Conservation (phyloP, 2,329 filamentous ascomycete species). For the Diplodia sapinea region DNA sequence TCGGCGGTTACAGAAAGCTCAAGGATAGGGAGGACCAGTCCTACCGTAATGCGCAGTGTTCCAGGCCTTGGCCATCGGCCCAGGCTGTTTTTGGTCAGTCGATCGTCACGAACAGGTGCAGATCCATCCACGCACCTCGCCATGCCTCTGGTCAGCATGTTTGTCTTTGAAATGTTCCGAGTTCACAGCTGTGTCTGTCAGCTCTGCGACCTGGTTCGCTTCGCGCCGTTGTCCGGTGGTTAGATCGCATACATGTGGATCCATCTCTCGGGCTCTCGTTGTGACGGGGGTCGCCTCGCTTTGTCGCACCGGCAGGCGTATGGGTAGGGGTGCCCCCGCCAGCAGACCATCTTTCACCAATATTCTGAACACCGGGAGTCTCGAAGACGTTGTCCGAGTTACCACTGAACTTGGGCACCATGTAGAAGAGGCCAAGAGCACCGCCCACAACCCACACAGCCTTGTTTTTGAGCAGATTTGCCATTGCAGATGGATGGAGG, state of each 20-base stretch:
- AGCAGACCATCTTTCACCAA: constrained; percentile 44
- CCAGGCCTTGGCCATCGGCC: constrained; percentile 39
- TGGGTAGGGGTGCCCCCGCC: constrained; percentile 44
- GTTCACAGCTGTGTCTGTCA: constrained; percentile 33
- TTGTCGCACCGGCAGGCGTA: constrained; percentile 40
- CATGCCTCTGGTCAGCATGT: constrained; percentile 38
- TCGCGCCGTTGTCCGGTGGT: too few species aligned
- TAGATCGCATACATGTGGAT: constrained; percentile 38
- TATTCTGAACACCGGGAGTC: constrained; percentile 44
- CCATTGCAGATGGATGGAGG: background rate
- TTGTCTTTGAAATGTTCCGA: constrained; percentile 36
- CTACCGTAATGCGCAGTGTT: constrained; percentile 42
- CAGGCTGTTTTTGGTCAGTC: constrained; percentile 25
- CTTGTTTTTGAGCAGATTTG: constrained; percentile 26
- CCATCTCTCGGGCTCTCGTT: constrained; percentile 39
- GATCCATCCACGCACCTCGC: background rate
- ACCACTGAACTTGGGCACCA: constrained; percentile 46
- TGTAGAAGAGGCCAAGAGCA: constrained; percentile 45
- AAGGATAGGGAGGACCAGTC: background rate
- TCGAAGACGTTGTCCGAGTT: constrained; percentile 49
- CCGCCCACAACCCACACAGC: constrained; percentile 29
- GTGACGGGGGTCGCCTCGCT: constrained; percentile 37
- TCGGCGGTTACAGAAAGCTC: too few species aligned
- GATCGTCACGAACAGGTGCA: background rate
- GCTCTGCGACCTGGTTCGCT: background rate